phyloP scores from a whole-genome alignment of 176 grass and related monocot genomes.

The Pontederia crassipes region DNA sequence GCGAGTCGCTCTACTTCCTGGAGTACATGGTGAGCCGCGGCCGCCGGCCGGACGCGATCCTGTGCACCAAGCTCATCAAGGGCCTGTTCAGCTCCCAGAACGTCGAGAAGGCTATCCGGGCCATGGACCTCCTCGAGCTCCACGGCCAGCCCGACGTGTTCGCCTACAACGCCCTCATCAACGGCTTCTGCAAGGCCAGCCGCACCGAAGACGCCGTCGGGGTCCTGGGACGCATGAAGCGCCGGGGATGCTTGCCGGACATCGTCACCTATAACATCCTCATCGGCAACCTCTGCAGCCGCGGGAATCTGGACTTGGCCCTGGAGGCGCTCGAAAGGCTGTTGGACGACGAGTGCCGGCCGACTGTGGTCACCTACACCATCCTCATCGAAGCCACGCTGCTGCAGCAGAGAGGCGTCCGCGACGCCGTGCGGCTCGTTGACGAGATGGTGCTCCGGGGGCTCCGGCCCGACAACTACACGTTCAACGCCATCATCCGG shows the following conservation, averaged over 20 bases:
- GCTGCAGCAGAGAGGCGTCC: conserved; percentile 32
- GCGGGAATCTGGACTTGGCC: conserved; percentile 31
- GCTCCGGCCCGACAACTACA: conserved; percentile 41
- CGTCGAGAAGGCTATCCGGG: conserved; percentile 10
- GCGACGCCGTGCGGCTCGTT: conserved; percentile 40
- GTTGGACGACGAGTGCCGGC: conserved; percentile 28
- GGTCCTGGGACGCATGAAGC: conserved; percentile 24
- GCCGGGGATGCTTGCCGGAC: conserved; percentile 18
- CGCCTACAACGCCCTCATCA: conserved; percentile 32
- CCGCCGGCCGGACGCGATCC: conserved; percentile 25
- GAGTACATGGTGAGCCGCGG: conserved; percentile 30
- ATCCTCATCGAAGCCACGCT: conserved; percentile 49
- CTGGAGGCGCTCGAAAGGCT: conserved; percentile 36
- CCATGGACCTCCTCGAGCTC: conserved; percentile 23
- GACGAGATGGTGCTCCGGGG: conserved; percentile 46
- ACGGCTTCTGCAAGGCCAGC: conserved; percentile 20
- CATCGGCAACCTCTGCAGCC: conserved; percentile 43
- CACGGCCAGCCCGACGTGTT: conserved; percentile 23
- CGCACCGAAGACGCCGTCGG: conserved; percentile 19
- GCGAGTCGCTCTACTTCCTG: conserved; percentile 25
- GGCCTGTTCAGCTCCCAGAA: conserved; percentile 12
- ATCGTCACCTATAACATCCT: conserved; percentile 47
- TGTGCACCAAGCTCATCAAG: conserved; percentile 37
- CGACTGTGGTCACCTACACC: conserved; percentile 53
- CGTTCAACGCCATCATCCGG: conserved; percentile 43